phyloP scores from a whole-genome alignment of 1,284 basidiomycete genomes.

The Albatrellus sp. region DNA sequence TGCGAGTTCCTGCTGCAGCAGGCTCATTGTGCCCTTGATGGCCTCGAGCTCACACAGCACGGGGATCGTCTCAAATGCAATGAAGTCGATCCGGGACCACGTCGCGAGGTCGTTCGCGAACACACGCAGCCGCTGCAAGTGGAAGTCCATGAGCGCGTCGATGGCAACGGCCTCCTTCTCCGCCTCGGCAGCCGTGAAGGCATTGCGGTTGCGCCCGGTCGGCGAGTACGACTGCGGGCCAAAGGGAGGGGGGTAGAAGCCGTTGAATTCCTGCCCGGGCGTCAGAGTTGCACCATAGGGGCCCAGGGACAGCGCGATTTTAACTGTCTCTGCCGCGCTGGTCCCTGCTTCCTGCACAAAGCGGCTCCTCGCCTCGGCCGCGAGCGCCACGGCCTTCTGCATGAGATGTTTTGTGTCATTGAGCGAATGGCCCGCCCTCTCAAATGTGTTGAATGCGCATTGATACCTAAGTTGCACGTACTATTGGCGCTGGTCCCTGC shows the following conservation, averaged over 20 bases:
- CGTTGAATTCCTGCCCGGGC: slow-evolving; percentile 64
- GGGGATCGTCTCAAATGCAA: slow-evolving; percentile 78
- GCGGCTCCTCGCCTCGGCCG: slow-evolving; percentile 29
- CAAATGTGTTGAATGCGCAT: slow-evolving; percentile 43
- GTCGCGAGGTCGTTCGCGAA: slow-evolving; percentile 33
- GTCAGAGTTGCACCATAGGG: slow-evolving; percentile 60
- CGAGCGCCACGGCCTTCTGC: slow-evolving; percentile 42
- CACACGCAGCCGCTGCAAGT: slow-evolving; percentile 48
- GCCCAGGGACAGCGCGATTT: slow-evolving; percentile 60
- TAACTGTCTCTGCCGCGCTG: slow-evolving; percentile 15
- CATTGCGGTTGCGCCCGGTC: slow-evolving; percentile 25
- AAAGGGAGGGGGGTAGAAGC: slow-evolving; percentile 64
- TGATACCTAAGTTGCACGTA: slow-evolving; percentile 40
- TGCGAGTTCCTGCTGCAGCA: slow-evolving; percentile 20
- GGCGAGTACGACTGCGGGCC: slow-evolving; percentile 38
- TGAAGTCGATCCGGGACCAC: slow-evolving; percentile 48
- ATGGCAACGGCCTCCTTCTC: slow-evolving; percentile 32
- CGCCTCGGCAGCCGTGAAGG: slow-evolving; percentile 25
- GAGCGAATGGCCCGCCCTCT: slow-evolving; percentile 34
- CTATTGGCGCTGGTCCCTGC: background rate
- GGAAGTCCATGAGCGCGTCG: slow-evolving; percentile 50
- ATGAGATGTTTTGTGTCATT: slow-evolving; percentile 35
- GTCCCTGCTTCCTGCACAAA: slow-evolving; percentile 18
- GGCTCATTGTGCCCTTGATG: slow-evolving; percentile 48
- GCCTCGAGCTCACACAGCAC: slow-evolving; percentile 53